phyloP scores from a whole-genome alignment of 108 stramenopile genomes.

The Fistulifera solaris region DNA sequence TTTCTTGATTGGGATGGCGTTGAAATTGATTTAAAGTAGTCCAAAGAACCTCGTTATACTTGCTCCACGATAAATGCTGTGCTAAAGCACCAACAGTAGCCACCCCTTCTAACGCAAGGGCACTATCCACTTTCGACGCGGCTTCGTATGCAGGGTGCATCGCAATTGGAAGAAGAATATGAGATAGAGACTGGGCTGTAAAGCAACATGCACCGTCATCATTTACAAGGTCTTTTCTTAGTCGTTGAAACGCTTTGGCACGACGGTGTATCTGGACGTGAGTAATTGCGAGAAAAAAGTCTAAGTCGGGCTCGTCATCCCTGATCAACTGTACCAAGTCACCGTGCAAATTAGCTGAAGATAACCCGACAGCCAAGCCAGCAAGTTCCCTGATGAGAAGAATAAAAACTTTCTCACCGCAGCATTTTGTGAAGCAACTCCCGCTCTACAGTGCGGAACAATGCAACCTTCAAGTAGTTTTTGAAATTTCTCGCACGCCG shows the following conservation, averaged over 20 bases:
- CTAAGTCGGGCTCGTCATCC: slow-evolving; percentile 81
- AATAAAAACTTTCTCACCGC: slow-evolving; percentile 46
- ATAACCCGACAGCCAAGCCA: background rate
- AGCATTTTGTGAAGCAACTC: slow-evolving; percentile 33
- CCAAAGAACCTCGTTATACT: slow-evolving; percentile 63
- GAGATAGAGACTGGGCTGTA: slow-evolving; percentile 47
- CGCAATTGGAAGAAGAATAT: slow-evolving; percentile 80
- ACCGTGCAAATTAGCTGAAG: slow-evolving; percentile 57
- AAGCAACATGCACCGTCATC: slow-evolving; percentile 19
- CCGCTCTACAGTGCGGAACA: slow-evolving; percentile 46
- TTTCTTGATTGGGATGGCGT: slow-evolving; percentile 67
- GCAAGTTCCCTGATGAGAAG: slow-evolving; percentile 57
- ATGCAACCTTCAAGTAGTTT: slow-evolving; percentile 57
- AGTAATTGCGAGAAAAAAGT: slow-evolving; percentile 90
- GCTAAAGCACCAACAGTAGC: slow-evolving; percentile 71
- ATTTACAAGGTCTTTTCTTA: slow-evolving; percentile 44
- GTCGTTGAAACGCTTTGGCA: slow-evolving; percentile 61
- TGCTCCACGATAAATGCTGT: slow-evolving; percentile 73
- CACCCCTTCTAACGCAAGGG: slow-evolving; percentile 63
- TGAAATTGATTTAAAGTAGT: slow-evolving; percentile 53
- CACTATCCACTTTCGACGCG: slow-evolving; percentile 62
- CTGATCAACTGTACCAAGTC: slow-evolving; percentile 53
- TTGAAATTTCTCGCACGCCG: slow-evolving; percentile 27
- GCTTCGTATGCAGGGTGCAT: slow-evolving; percentile 80
- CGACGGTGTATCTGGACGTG: slow-evolving; percentile 96